A percentile compares a stretch with the other conserved stretches of the same genome.
Evolutionary conservation across 768 basidiomycete genomes (phyloP).

Genomic region (Russula ochroleuca): DNA sequence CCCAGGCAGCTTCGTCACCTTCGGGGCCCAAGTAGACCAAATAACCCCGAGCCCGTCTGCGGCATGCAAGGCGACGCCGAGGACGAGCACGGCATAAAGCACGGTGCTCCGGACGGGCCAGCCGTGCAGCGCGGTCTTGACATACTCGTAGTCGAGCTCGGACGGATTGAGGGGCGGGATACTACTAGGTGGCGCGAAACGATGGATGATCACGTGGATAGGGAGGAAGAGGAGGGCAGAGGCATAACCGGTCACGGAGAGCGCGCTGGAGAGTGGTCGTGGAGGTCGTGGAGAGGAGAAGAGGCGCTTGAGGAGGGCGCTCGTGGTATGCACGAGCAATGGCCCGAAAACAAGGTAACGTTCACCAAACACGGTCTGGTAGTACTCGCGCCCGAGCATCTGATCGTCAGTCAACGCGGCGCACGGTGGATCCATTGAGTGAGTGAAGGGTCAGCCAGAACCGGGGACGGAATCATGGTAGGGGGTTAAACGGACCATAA

Average conservation of each 20-base stretch:
- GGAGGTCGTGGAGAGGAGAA: slow-evolving; percentile 38
- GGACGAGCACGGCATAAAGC: slow-evolving; percentile 59
- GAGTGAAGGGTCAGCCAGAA: background rate
- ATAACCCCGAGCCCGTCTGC: slow-evolving; percentile 57
- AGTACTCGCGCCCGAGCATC: slow-evolving; percentile 83
- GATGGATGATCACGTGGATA: slow-evolving; percentile 66
- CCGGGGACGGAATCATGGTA: background rate
- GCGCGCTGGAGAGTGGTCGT: slow-evolving; percentile 39
- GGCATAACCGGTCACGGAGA: slow-evolving; percentile 63
- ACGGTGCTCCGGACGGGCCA: slow-evolving; percentile 63
- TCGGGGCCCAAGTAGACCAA: slow-evolving; percentile 46
- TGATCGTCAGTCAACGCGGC: slow-evolving; percentile 31
- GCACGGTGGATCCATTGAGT: no score
- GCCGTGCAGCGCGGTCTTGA: slow-evolving; percentile 60
- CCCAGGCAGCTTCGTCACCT: slow-evolving; percentile 28
- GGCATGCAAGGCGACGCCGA: slow-evolving; percentile 53
- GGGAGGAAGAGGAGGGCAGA: slow-evolving; percentile 55
- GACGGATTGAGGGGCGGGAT: slow-evolving; percentile 58
- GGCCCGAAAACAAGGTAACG: slow-evolving; percentile 63
- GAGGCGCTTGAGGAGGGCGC: slow-evolving; percentile 57
- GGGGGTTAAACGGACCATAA: slow-evolving; percentile 53
- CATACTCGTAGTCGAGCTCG: slow-evolving; percentile 80
- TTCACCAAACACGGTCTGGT: slow-evolving; percentile 69
- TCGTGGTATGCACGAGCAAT: slow-evolving; percentile 56
- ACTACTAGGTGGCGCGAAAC: slow-evolving; percentile 43